Conservation (phyloP, 768 basidiomycete genomes). For the Roridomyces roridus region DNA sequence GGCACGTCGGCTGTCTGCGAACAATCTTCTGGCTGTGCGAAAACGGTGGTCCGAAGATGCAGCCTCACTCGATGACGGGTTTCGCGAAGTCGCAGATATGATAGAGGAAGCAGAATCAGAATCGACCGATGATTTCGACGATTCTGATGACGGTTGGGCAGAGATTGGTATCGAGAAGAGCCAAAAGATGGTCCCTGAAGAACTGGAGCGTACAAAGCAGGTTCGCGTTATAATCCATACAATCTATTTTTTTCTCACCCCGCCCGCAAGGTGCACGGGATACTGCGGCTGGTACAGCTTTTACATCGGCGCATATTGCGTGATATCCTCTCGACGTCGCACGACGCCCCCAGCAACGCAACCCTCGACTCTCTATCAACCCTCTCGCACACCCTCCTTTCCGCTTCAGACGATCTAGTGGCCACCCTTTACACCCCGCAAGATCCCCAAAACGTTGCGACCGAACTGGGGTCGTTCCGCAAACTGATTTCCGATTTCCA, state of each 20-base stretch:
- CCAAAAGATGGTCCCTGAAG: constrained; percentile 51
- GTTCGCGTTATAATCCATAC: constrained; percentile 39
- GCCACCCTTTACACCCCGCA: constrained; percentile 73
- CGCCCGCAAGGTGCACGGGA: constrained; percentile 49
- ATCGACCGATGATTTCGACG: constrained; percentile 37
- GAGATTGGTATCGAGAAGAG: constrained; percentile 61
- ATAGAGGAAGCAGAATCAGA: constrained; percentile 43
- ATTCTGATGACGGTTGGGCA: constrained; percentile 66
- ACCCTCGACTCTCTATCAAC: constrained; percentile 58
- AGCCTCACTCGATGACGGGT: constrained; percentile 64
- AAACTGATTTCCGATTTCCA: constrained; percentile 45
- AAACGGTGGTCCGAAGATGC: constrained; percentile 58
- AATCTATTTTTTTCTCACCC: constrained; percentile 30
- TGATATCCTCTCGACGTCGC: constrained; percentile 49
- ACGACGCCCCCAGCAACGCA: constrained; percentile 29
- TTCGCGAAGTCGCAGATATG: constrained; percentile 64
- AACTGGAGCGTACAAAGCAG: constrained; percentile 65
- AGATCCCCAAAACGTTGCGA: constrained; percentile 45
- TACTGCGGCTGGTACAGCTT: constrained; percentile 64
- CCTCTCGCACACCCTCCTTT: constrained; percentile 57
- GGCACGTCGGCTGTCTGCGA: constrained; percentile 56
- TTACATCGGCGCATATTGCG: constrained; percentile 67
- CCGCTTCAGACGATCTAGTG: constrained; percentile 69
- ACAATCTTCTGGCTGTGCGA: constrained; percentile 64
- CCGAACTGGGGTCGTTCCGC: constrained; percentile 45